Conservation (phyloP, 495 filamentous ascomycete genomes). For the Stereocaulon alpinum region DNA sequence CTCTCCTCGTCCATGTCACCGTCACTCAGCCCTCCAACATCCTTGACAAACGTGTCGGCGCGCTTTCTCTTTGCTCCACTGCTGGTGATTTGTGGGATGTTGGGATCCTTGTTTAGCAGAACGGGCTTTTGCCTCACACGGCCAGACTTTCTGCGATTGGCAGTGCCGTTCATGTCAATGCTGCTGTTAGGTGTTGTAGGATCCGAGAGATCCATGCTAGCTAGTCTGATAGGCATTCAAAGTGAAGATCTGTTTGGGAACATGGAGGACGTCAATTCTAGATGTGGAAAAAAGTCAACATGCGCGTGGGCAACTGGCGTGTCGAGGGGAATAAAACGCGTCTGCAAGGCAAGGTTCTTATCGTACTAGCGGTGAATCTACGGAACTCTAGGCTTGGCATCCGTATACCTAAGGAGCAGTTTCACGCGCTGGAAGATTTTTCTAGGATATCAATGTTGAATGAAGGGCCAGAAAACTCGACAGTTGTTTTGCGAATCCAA, state of each 20-base stretch:
- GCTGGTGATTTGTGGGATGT: constrained; percentile 27
- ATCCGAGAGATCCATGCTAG: constrained; percentile 48
- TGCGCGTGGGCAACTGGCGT: constrained; percentile 5
- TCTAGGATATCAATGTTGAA: too few species aligned
- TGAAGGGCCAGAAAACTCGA: too few species aligned
- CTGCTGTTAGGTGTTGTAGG: constrained; percentile 20
- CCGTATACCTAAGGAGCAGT: background rate
- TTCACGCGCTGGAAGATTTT: too few species aligned
- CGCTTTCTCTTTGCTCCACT: constrained; percentile 48
- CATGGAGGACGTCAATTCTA: background rate
- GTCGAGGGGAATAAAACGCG: background rate
- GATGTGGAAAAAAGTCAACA: constrained; percentile 8
- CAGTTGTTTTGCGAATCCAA: too few species aligned
- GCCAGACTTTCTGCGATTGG: constrained; percentile 67
- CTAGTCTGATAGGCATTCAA: constrained; percentile 31
- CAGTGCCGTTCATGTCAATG: constrained; percentile 36
- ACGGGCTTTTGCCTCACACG: constrained; percentile 67
- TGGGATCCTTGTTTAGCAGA: constrained; percentile 43
- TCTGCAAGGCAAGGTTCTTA: background rate
- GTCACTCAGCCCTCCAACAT: constrained; percentile 34
- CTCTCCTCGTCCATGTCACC: constrained; percentile 43
- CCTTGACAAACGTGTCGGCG: constrained; percentile 24
- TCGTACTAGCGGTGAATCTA: background rate
- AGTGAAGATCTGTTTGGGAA: too few species aligned
- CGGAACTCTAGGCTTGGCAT: background rate